These are phyloP conservation scores for Aspergillus flavus DNA, from an alignment of 2,329 filamentous ascomycete species.

Conservation along the genomic window DNA sequence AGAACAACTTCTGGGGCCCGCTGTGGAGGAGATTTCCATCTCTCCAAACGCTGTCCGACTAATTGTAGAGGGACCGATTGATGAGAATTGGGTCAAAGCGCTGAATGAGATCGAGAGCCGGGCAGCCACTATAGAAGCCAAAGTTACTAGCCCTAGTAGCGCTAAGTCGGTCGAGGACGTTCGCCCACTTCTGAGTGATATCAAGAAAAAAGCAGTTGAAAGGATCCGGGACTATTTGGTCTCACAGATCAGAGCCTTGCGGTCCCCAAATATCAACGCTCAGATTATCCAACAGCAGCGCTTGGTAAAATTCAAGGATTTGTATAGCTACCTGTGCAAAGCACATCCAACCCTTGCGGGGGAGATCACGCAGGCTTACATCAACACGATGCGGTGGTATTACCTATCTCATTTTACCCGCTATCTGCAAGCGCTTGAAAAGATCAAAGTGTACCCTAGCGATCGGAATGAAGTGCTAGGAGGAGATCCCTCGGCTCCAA, in stretches of 20 bases:
- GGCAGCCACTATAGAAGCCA: conserved; percentile 70
- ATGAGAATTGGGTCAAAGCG: conserved; percentile 84
- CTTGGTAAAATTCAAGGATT: conserved; percentile 83
- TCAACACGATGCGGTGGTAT: conserved; percentile 99
- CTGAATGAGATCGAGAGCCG: conserved; percentile 83
- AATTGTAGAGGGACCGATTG: conserved; percentile 85
- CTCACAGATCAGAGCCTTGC: conserved; percentile 87
- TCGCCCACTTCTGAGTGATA: conserved; percentile 78
- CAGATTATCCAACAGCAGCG: conserved; percentile 95
- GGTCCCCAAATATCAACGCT: conserved; percentile 94
- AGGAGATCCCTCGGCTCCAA: conserved; percentile 71
- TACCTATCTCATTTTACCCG: conserved; percentile 88
- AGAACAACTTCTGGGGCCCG: conserved; percentile 81
- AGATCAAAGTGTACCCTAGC: conserved; percentile 78
- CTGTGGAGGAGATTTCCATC: conserved; percentile 89
- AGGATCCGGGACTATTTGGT: conserved; percentile 94
- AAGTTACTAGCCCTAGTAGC: conserved; percentile 60
- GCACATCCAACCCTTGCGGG: conserved; percentile 82
- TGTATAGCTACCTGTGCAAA: conserved; percentile 81
- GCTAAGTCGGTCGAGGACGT: conserved; percentile 82
- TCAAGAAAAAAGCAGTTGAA: conserved; percentile 87
- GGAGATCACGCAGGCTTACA: conserved; percentile 89
- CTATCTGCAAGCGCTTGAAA: conserved; percentile 81
- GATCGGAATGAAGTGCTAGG: conserved; percentile 84
- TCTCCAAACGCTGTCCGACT: conserved; percentile 80